Base-by-base conservation (phyloP, 2,329 filamentous ascomycete genomes). In the Colletotrichum lupini region DNA sequence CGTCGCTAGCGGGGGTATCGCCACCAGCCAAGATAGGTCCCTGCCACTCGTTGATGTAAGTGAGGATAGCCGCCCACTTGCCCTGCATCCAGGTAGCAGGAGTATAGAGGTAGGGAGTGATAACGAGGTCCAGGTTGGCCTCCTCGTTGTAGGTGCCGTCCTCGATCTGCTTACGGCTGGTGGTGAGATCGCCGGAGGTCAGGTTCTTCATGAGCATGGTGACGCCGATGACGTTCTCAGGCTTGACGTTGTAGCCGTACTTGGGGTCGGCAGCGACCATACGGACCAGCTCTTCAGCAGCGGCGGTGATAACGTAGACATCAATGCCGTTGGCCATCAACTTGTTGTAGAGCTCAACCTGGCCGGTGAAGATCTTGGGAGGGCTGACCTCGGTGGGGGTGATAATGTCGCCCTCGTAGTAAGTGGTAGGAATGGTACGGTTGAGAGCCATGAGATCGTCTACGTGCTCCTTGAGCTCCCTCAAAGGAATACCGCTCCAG, bases 401-500 rank as follows among this genome's bases (percentile, higher is more conserved):
- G 12, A 82, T 68, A 5, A 77, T 77, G 22, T 80, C 82, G 22
- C 74, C 81, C 11, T 82, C 79, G 57, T 77, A 84, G 75, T 85
- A 84, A 5, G 77, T 80, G n/a, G 79, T 78, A 5, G 79, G 73
- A 5, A 86, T 80, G 9, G 81, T 82, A 30, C 61, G 73, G 77
- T 84, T 82, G 69, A 84, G 80, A 1, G 84, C 81, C 79, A 87
- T 84, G 72, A 87, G 81, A 74, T 87, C 83, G 75, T 87, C 87
- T 2, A 86, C 83, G 74, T 85, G 84, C 71, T 81, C 82, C 77
- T 85, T 85, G 46, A 86, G 81, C 73, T 86, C 82, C 64, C 84
- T 81, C 67, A 88, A 80, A 1, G 84, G 80, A 42, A 86, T 77
- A 30, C 83, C 84, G 53, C 81, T 80, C 62, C 83, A 86, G 68